Evolutionary conservation across 2,329 filamentous ascomycete genomes (phyloP).

Genomic region (Fusarium armeniacum): DNA sequence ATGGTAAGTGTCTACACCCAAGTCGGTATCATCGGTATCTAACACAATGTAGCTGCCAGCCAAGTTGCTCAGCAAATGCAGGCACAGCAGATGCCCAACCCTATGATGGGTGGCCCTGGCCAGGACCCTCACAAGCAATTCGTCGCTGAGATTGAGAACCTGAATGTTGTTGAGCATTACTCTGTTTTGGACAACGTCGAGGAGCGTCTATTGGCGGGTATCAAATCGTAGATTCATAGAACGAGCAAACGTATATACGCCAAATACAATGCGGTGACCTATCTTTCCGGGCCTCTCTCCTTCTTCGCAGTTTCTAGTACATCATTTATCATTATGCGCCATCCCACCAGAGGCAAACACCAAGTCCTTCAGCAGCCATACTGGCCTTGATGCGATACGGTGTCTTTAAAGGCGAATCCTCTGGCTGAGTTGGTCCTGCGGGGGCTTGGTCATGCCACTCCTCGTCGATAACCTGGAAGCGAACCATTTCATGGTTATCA

Average conservation of each 20-base stretch:
- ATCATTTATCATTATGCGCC: conserved; percentile 42
- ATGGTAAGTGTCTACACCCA: conserved; percentile 72
- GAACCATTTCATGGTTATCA: conserved; percentile 89
- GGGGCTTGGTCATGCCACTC: conserved; percentile 92
- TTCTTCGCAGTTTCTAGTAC: conserved; percentile 23
- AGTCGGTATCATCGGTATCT: conserved; percentile 6
- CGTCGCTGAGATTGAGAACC: conserved; percentile 90
- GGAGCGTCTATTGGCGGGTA: conserved; percentile 78
- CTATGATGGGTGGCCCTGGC: conserved; percentile 89
- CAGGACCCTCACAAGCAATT: conserved; percentile 98
- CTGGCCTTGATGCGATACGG: conserved; percentile 78
- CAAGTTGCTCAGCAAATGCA: conserved; percentile 94
- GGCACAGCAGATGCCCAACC: conserved; percentile 66
- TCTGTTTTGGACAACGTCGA: conserved; percentile 92
- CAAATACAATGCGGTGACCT: conserved; percentile 46
- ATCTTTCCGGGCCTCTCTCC: conserved; percentile 16
- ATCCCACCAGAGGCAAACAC: conserved; percentile 76
- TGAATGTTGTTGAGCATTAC: conserved; percentile 94
- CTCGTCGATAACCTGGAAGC: conserved; percentile 88
- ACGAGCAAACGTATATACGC: conserved; percentile 47
- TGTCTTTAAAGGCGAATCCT: conserved; percentile 72
- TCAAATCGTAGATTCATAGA: conserved; percentile 57
- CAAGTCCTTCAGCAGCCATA: conserved; percentile 74
- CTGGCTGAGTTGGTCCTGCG: conserved; percentile 72
- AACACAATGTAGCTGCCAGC: conserved; percentile 75